Conservation (phyloP, 768 basidiomycete genomes). For the Gautieria morchelliformis region DNA sequence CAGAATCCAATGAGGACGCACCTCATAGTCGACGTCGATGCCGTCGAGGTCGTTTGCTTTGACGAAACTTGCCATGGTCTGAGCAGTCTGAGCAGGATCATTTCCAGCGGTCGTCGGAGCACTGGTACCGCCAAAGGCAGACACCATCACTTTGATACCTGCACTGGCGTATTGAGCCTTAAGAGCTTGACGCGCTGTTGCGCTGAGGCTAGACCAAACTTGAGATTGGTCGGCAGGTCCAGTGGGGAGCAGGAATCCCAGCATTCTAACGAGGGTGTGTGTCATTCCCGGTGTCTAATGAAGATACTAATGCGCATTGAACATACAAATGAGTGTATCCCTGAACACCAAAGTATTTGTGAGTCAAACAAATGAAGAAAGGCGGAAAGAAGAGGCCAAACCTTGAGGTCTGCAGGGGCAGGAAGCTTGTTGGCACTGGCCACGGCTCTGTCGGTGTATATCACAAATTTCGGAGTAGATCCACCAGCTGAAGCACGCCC, state of each 20-base stretch:
- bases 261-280: neutral
- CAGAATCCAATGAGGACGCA: slow-evolving; percentile 15
- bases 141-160: slow-evolving; percentile 15
- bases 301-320: too few relatives aligned
- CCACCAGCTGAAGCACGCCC: too few relatives aligned
- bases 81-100: slow-evolving; percentile 24
- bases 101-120: slow-evolving; percentile 22
- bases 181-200: slow-evolving; percentile 10
- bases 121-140: slow-evolving; percentile 14
- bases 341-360: too few relatives aligned
- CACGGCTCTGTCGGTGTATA: too few relatives aligned
- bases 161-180: slow-evolving; percentile 16
- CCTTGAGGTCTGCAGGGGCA: too few relatives aligned
- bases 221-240: slow-evolving; percentile 11
- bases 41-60: slow-evolving; percentile 16
- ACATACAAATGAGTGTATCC: too few relatives aligned
- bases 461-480: too few relatives aligned
- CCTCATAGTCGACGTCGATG: slow-evolving; percentile 5
- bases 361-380: too few relatives aligned
- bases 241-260: slow-evolving; percentile 8
- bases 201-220: slow-evolving; percentile 7
- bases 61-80: slow-evolving; percentile 26
- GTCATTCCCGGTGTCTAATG: too few relatives aligned
- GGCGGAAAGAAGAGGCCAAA: too few relatives aligned
- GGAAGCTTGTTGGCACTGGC: too few relatives aligned